These are phyloP conservation scores for Oryza meridionalis DNA, from an alignment of 176 grass and related monocot genomes.

Conservation along the genomic window DNA sequence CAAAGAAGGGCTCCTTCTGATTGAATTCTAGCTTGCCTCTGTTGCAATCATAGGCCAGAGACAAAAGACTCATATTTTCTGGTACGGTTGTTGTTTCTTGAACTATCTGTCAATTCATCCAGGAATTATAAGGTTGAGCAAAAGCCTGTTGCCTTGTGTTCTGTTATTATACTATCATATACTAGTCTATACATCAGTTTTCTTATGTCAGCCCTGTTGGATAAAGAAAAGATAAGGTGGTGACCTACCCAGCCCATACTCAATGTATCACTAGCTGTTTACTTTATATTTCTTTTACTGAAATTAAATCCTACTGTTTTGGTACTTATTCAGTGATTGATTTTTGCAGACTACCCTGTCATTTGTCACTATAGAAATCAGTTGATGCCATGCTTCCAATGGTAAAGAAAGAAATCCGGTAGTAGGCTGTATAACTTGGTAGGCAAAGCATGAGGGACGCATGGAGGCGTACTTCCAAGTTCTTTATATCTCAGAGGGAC, in stretches of 20 bases:
- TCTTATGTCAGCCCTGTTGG: neutral
- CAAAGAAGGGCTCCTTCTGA: neutral
- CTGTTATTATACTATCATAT: neutral
- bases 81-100: neutral
- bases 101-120: neutral
- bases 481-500: constrained; percentile 33
- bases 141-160: neutral
- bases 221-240: neutral
- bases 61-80: neutral
- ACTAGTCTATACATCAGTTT: neutral
- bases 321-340: neutral
- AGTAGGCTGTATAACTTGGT: neutral
- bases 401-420: no score
- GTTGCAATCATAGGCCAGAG: neutral
- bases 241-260: neutral
- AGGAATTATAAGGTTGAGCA: neutral
- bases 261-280: neutral
- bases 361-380: neutral
- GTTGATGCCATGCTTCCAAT: neutral
- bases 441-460: neutral
- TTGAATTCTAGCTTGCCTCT: neutral
- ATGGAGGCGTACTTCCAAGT: constrained; percentile 12
- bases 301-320: neutral
- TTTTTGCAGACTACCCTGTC: neutral
- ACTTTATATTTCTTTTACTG: neutral